Evolutionary conservation across 805 yeast species (phyloP).

Genomic region (Millerozyma miso): DNA sequence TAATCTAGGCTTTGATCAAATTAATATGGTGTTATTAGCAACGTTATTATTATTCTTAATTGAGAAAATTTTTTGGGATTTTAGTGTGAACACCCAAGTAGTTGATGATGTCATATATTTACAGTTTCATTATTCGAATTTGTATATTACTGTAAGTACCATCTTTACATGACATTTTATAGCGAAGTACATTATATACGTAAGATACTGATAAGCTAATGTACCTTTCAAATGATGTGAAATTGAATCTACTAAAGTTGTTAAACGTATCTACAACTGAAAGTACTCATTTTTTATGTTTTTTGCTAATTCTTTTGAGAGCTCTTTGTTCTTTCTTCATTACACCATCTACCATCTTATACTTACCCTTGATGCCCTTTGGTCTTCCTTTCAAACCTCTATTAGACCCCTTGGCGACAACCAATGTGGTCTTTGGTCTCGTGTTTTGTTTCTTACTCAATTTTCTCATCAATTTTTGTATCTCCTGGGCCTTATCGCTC

Average conservation of each 20-base stretch:
- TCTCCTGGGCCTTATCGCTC: constrained; percentile 91
- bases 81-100: background rate
- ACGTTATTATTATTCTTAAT: background rate
- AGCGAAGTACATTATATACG: too few relatives aligned
- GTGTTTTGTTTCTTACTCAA: constrained; percentile 65
- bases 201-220: too few relatives aligned
- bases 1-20: too few relatives aligned
- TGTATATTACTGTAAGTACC: background rate
- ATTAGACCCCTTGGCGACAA: constrained; percentile 82
- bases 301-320: constrained; percentile 82
- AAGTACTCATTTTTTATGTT: constrained; percentile 50
- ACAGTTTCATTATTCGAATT: background rate
- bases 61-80: background rate
- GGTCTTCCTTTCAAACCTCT: constrained; percentile 93
- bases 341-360: constrained; percentile 98
- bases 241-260: too few relatives aligned
- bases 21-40: too few relatives aligned
- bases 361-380: constrained; percentile 92
- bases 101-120: background rate
- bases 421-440: constrained; percentile 82
- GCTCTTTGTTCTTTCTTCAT: constrained; percentile 97
- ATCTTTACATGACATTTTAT: too few relatives aligned
- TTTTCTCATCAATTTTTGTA: constrained; percentile 78
- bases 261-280: too few relatives aligned
- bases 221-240: too few relatives aligned